Conservation (phyloP, 352 stramenopile genomes). For the Blastocystis sp. region DNA sequence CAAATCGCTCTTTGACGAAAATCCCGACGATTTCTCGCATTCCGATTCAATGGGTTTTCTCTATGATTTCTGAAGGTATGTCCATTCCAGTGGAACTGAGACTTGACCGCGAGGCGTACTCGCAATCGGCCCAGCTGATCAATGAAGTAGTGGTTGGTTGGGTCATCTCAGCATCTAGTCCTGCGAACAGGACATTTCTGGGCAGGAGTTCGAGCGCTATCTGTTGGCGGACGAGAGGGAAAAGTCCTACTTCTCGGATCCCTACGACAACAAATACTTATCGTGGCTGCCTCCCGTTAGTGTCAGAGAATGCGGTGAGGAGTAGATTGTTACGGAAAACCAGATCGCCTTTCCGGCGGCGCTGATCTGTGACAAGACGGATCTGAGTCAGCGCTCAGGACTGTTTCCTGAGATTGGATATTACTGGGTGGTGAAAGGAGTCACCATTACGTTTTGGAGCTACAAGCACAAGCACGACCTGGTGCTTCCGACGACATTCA, state of each 20-base stretch:
- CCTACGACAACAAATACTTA: constrained; percentile 47
- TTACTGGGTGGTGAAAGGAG: constrained; percentile 9
- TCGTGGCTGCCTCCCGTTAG: constrained; percentile 11
- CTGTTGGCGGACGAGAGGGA: background rate
- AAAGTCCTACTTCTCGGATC: constrained; percentile 31
- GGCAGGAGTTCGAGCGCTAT: constrained; percentile 22
- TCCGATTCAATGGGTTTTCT: background rate
- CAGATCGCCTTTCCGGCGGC: background rate
- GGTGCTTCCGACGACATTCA: background rate
- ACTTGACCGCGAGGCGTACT: constrained; percentile 38
- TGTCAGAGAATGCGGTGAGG: background rate
- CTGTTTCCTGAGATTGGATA: constrained; percentile 25
- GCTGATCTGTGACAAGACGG: background rate
- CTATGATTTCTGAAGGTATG: background rate
- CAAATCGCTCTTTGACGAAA: too few species aligned
- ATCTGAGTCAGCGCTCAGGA: background rate
- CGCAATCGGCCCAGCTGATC: constrained; percentile 2
- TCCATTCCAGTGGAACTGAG: constrained; percentile 28
- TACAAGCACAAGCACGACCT: constrained; percentile 19
- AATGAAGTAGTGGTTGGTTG: background rate
- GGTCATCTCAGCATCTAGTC: background rate
- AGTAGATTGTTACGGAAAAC: background rate
- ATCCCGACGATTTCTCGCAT: background rate
- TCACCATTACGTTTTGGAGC: constrained; percentile 8
- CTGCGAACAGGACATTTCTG: constrained; percentile 42